Base-by-base conservation (phyloP, 2,329 filamentous ascomycete genomes). In the Calonectria multiphialidica region DNA sequence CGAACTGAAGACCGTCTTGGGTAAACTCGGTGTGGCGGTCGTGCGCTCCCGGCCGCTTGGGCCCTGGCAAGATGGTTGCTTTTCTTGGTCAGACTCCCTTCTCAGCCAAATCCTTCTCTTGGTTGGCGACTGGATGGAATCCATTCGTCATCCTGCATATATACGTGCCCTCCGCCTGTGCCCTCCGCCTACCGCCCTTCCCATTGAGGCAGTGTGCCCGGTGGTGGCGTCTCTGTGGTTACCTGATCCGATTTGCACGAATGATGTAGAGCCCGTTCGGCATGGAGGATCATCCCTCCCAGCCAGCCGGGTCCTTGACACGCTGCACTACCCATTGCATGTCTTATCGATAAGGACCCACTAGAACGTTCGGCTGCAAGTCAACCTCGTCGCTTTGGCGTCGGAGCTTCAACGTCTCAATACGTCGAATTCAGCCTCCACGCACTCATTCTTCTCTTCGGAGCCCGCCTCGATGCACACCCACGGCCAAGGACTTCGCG, bases 301-400 rank as follows among this genome's bases (percentile, higher is more conserved):
- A 57, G 35, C 53, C 21, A 37, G 53, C 53, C 53, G 53, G 53
- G 53, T 33, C 30, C n/a, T 13, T 57, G 33, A 57, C 21, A 23
- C 53, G 30, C 53, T 23, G 42, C 18, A 45, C 30, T 18, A 37
- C n/a, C 30, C 45, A 23, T 50, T n/a, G 53, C 33, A 40, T 18
- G 21, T 28, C 45, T 71, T 71, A 71, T 71, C 68, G 63, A 71
- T 71, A 67, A 67, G 53, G 68, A 66, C 62, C 68, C 68, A 66
- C 68, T 13, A 21, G 30, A 23, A 68, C 49, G 12, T 44, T 50
- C 21, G 28, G 50, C 50, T 25, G 40, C 61, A 61, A 49, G 49
- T 59, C 30, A 37, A 50, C 33, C 21, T 65, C 42, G 47, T 23
- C 35, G 25, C 28, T 44, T 57, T 69, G 25, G 47, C 59, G 67